Base-by-base conservation (phyloP, 441 rosid genomes). In the Gossypium trilobum region DNA sequence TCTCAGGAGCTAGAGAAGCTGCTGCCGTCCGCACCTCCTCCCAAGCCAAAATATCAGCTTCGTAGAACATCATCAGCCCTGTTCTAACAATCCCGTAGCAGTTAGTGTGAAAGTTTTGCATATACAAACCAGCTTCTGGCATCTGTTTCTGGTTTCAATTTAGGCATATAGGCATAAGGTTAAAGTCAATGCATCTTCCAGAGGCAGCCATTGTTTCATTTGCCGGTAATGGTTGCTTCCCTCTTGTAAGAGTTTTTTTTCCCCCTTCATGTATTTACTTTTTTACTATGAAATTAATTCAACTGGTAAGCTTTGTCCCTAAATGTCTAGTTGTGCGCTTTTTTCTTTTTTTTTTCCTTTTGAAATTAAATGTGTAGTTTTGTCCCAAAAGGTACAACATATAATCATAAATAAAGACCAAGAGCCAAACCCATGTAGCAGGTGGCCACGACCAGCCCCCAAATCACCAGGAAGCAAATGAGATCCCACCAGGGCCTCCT, bases 51-150 rank as follows among this genome's bases (percentile, higher is more conserved):
- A 80, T 84, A 86, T 81, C 93, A 87, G 81, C 93, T 90, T 68
- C 93, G 95, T 52, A 82, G 98, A 84, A 89, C 95, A 50, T 72
- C 88, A 62, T 92, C 98, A 16, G 85, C 91, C 56, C 80, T 89
- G 59, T 83, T 89, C 68, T 82, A 70, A 79, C 74, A 25, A 39
- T 57, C n/a, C 0, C 56, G 0, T 19, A 17, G 22, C 13, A 36
- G 63, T 42, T 59, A 16, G 74, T 11, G 13, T 0, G 17, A 72
- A 59, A 72, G 50, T 60, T 72, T 72, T 72, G 74, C 74, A 60
- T 31, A 48, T 11, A 46, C 50, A 2, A 44, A 2, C 2, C 3
- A 17, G 39, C 67, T 42, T 14, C 27, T 5, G 55, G 39, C 14
- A 42, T 44, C 54, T 57, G 56, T 57, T 70, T 57, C 63, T 2